phyloP scores from a whole-genome alignment of 2,329 filamentous ascomycete species.

The Penicillium paneum region DNA sequence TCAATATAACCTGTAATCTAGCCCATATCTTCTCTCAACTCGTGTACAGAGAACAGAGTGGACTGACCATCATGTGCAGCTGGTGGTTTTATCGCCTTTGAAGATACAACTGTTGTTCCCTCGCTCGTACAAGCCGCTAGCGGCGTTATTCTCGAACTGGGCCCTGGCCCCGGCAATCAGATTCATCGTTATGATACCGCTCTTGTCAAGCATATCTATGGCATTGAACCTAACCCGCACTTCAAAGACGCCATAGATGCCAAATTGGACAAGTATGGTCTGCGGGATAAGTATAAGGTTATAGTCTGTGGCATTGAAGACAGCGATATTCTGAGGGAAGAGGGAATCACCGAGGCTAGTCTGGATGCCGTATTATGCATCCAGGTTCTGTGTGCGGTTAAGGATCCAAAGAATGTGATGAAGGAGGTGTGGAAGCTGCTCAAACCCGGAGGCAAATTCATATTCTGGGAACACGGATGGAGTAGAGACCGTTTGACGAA shows the following conservation, averaged over 20 bases:
- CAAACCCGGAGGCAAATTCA: conserved; percentile 47
- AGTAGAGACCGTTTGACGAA: conserved; percentile 27
- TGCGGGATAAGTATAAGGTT: conserved; percentile 40
- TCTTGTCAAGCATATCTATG: conserved; percentile 37
- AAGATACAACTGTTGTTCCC: conserved; percentile 35
- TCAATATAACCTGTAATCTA: conserved; percentile 18
- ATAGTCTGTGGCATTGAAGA: conserved; percentile 43
- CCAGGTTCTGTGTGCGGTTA: conserved; percentile 46
- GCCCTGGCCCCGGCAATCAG: conserved; percentile 47
- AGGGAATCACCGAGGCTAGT: conserved; percentile 34
- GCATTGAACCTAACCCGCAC: conserved; percentile 42
- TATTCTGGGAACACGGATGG: conserved; percentile 47
- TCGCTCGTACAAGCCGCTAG: conserved; percentile 28
- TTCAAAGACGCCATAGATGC: conserved; percentile 33
- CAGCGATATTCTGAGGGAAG: conserved; percentile 33
- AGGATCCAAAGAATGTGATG: conserved; percentile 19
- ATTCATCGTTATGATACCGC: conserved; percentile 38
- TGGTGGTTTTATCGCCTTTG: conserved; percentile 30
- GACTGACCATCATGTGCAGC: conserved; percentile 17
- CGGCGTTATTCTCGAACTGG: conserved; percentile 46
- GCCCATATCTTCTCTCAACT: background rate
- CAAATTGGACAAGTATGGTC: conserved; percentile 27
- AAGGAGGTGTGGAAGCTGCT: conserved; percentile 41
- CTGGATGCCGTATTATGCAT: conserved; percentile 45
- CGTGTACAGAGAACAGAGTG: background rate